Conservation (phyloP, 225 moss, liverwort and hornwort genomes). For the Sphagnum contortum region DNA sequence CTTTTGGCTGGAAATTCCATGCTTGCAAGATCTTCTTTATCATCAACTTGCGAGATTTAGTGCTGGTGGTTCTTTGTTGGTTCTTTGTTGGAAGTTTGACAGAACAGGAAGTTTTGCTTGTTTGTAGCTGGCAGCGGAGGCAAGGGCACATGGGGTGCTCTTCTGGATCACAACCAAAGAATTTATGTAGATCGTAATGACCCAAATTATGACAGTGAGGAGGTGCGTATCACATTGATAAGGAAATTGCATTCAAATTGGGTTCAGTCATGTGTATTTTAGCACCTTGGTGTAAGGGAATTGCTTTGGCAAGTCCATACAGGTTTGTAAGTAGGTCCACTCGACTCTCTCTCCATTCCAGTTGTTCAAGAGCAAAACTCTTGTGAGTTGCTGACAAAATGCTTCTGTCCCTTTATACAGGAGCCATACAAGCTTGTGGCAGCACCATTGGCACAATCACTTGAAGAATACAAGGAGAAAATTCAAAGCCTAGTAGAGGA, state of each 20-base stretch:
- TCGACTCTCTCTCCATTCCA: background rate
- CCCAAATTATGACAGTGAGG: constrained; percentile 95
- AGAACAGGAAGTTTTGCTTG: no score
- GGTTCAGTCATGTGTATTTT: no score
- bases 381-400: no score
- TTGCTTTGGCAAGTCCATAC: no score
- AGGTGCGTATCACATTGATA: constrained; percentile 21
- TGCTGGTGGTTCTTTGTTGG: background rate
- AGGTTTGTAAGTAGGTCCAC: no score
- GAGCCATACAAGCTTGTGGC: constrained; percentile 97
- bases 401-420: constrained; percentile 24
- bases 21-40: no score
- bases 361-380: no score
- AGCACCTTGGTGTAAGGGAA: background rate
- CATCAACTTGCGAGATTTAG: no score
- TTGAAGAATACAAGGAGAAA: constrained; percentile 88
- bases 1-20: no score
- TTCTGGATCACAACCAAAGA: constrained; percentile 54
- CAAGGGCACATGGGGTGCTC: constrained; percentile 87
- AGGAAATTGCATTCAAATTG: no score
- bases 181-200: constrained; percentile 76
- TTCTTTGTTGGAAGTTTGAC: background rate
- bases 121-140: constrained; percentile 72
- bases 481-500: constrained; percentile 81
- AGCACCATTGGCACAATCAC: constrained; percentile 74